Evolutionary conservation across 1,139 yeast species (phyloP).

Genomic region (Saccharomycopsis phalli): DNA sequence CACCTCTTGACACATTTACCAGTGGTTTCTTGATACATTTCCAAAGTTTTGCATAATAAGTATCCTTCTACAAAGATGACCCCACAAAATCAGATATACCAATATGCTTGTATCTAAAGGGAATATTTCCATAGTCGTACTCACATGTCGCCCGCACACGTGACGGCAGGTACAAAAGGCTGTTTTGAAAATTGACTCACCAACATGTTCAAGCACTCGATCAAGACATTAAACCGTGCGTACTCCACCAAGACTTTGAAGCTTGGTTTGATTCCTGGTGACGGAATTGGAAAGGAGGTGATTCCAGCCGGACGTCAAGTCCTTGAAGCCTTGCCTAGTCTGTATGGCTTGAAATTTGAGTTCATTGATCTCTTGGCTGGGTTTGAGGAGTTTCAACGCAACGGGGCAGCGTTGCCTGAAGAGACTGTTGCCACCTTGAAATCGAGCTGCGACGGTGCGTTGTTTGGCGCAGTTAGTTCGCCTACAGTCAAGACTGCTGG

Average conservation of each 20-base stretch:
- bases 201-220: not conserved
- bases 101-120: too few relatives aligned
- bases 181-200: too few relatives aligned
- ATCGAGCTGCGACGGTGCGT: slow-evolving; percentile 88
- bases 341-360: slow-evolving; percentile 70
- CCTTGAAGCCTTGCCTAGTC: slow-evolving; percentile 69
- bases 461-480: slow-evolving; percentile 94
- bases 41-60: too few relatives aligned
- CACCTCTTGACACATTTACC: too few relatives aligned
- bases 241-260: slow-evolving; percentile 19
- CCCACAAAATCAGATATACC: too few relatives aligned
- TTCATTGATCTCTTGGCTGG: slow-evolving; percentile 90
- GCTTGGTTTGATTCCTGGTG: slow-evolving; percentile 82
- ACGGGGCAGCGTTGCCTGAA: slow-evolving; percentile 93
- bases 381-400: slow-evolving; percentile 80
- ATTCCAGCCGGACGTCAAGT: slow-evolving; percentile 90
- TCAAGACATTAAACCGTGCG: slow-evolving; percentile 11
- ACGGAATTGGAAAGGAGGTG: slow-evolving; percentile 96
- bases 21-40: too few relatives aligned
- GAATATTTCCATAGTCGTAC: too few relatives aligned
- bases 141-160: too few relatives aligned
- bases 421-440: slow-evolving; percentile 76
- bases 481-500: slow-evolving; percentile 93
- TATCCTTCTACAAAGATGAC: too few relatives aligned
- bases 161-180: too few relatives aligned